These are phyloP conservation scores for Neurospora terricola DNA, from an alignment of 495 filamentous ascomycete genomes.

Conservation along the genomic window DNA sequence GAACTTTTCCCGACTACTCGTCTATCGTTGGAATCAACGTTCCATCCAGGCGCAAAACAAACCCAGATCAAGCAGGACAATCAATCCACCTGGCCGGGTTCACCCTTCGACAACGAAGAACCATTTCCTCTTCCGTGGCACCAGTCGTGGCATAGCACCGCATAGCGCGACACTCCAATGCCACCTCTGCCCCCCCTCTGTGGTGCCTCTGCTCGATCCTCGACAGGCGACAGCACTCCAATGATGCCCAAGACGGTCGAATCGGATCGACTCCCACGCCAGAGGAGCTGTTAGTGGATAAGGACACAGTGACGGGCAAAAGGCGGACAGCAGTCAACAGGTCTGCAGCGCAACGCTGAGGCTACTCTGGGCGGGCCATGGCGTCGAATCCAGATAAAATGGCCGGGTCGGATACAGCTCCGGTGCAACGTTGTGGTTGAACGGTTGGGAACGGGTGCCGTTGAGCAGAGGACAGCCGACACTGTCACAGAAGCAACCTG, in stretches of 20 bases:
- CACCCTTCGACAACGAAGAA: neutral
- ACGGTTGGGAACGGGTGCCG: neutral
- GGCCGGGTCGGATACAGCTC: neutral
- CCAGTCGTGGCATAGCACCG: neutral
- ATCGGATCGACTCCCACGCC: neutral
- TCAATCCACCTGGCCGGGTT: neutral
- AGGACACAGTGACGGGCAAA: neutral
- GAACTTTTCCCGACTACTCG: neutral
- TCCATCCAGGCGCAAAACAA: neutral
- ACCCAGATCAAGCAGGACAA: neutral
- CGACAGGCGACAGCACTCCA: neutral
- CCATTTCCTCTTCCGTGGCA: neutral
- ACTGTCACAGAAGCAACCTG: neutral
- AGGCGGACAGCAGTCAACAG: neutral
- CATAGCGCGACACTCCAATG: neutral
- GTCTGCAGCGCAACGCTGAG: neutral
- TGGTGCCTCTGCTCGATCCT: neutral
- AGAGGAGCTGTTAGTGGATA: neutral
- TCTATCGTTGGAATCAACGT: neutral
- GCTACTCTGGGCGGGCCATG: neutral
- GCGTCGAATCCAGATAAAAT: neutral
- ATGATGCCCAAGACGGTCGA: neutral
- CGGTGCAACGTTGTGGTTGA: neutral
- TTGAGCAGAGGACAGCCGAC: neutral
- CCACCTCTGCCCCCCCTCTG: neutral